phyloP scores from a whole-genome alignment of 2,329 filamentous ascomycete genomes.

The Camillea tinctor region DNA sequence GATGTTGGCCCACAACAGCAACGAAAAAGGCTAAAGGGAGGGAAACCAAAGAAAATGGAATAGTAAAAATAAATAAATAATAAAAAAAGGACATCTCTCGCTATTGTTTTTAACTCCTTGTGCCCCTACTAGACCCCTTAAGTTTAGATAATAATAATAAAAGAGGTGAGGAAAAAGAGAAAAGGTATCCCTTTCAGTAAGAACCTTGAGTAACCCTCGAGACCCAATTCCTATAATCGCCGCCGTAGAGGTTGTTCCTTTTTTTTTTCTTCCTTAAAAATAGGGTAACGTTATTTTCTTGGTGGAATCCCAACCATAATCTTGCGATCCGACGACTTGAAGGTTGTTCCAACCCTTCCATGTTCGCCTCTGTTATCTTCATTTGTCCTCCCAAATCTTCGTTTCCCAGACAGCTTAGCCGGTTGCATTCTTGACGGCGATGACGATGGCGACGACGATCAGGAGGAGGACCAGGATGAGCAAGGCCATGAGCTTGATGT shows the following conservation, averaged over 20 bases:
- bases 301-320: no score
- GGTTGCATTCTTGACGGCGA: conserved; percentile 49
- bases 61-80: no score
- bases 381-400: neutral
- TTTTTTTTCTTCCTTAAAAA: neutral
- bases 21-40: conserved; percentile 5
- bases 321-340: no score
- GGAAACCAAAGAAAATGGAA: neutral
- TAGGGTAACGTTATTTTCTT: no score
- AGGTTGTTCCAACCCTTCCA: no score
- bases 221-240: neutral
- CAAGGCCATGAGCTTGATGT: conserved; percentile 88
- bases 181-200: neutral
- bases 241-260: neutral
- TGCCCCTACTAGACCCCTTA: neutral
- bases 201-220: neutral
- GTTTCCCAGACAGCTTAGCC: conserved; percentile 6
- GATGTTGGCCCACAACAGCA: conserved; percentile 6
- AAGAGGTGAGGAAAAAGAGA: neutral
- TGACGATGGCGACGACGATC: conserved; percentile 55
- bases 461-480: conserved; percentile 65
- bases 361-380: neutral
- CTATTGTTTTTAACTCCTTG: neutral
- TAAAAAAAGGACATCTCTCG: neutral
- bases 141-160: neutral